These are phyloP conservation scores for Xylaria intraflava DNA, from an alignment of 495 filamentous ascomycete species.

Conservation along the genomic window DNA sequence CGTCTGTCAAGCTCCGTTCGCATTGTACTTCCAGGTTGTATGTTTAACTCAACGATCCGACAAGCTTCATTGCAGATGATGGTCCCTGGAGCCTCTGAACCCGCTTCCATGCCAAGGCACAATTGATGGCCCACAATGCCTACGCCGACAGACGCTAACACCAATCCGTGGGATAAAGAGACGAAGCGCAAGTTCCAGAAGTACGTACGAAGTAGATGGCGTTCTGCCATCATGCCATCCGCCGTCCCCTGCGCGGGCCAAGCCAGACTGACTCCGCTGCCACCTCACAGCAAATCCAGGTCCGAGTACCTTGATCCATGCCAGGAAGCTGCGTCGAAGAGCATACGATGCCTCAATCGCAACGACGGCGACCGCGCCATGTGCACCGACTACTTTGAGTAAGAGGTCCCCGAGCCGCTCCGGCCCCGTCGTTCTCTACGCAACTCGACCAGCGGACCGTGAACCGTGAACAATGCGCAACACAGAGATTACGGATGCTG, in stretches of 20 bases:
- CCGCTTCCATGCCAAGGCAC: not conserved
- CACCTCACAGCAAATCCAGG: conserved; percentile 59
- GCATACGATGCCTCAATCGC: conserved; percentile 77
- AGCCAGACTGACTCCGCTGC: conserved; percentile 1
- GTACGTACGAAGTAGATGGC: conserved; percentile 27
- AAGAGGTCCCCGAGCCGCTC: conserved; percentile 23
- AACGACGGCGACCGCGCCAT: conserved; percentile 80
- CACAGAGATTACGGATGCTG: conserved; percentile 4
- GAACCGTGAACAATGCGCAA: not conserved
- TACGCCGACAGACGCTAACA: conserved; percentile 14
- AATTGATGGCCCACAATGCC: conserved; percentile 16
- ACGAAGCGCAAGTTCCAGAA: conserved; percentile 40
- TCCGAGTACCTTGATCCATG: conserved; percentile 92
- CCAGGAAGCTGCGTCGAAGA: conserved; percentile 83
- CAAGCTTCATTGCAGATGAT: too few relatives aligned
- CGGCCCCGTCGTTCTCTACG: not conserved
- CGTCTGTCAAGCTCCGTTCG: too few relatives aligned
- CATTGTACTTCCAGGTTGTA: too few relatives aligned
- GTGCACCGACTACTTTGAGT: conserved; percentile 95
- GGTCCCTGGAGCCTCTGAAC: not conserved
- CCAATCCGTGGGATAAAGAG: conserved; percentile 35
- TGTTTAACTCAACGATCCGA: too few relatives aligned
- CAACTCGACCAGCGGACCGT: not conserved
- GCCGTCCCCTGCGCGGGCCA: not conserved
- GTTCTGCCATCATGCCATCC: not conserved